Evolutionary conservation across 2,329 filamentous ascomycete genomes (phyloP).

Genomic region (Tolypocladium tundrense): DNA sequence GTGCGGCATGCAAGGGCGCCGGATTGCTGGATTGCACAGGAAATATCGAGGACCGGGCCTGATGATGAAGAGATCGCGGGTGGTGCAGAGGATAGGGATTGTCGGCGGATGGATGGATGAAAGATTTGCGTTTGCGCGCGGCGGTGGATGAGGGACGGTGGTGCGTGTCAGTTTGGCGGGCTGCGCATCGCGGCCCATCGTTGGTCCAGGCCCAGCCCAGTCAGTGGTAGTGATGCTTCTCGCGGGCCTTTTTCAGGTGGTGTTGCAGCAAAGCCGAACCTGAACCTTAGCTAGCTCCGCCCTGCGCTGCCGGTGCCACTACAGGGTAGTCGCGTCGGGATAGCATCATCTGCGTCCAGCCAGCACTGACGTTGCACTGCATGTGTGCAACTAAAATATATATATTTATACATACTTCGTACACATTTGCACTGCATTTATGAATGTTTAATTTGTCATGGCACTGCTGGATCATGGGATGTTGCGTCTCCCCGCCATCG

Average conservation of each 20-base stretch:
- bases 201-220: background rate
- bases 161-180: background rate
- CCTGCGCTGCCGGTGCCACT: background rate
- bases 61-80: background rate
- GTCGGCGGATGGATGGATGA: background rate
- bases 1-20: background rate
- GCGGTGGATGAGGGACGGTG: background rate
- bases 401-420: no score
- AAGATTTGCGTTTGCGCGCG: background rate
- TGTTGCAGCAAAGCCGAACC: background rate
- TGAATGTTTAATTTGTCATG: no score
- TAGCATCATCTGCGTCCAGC: background rate
- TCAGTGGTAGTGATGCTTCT: background rate
- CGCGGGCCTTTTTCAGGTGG: background rate
- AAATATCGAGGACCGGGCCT: background rate
- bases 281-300: no score
- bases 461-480: background rate
- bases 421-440: no score
- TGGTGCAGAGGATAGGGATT: background rate
- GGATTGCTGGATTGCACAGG: background rate
- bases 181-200: background rate
- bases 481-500: background rate
- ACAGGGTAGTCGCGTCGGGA: background rate
- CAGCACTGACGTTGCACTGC: background rate
- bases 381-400: background rate